These are phyloP conservation scores for Spathaspora hagerdaliae DNA, from an alignment of 805 yeast species.

Conservation along the genomic window DNA sequence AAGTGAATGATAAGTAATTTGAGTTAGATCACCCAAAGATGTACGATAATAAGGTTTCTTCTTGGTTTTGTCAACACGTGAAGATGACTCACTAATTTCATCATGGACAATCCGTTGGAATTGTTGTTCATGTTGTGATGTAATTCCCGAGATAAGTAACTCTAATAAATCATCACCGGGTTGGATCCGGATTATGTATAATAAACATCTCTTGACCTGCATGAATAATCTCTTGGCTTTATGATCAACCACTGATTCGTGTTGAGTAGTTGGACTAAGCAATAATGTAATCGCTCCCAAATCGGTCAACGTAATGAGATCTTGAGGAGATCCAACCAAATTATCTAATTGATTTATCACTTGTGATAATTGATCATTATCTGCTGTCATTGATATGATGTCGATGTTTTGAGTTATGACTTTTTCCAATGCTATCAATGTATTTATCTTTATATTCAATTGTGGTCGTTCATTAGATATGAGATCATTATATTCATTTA, in stretches of 20 bases:
- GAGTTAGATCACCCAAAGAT: conserved; percentile 47
- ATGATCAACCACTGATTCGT: conserved; percentile 46
- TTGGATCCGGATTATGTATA: conserved; percentile 82
- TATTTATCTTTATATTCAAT: conserved; percentile 41
- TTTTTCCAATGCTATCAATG: conserved; percentile 44
- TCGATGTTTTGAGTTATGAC: conserved; percentile 40
- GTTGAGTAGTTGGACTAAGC: conserved; percentile 49
- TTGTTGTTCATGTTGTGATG: conserved; percentile 62
- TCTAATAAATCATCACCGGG: conserved; percentile 58
- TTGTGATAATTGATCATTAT: conserved; percentile 53
- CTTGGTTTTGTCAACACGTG: conserved; percentile 35
- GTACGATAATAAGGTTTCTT: conserved; percentile 43
- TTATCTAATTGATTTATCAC: conserved; percentile 39
- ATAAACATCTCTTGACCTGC: conserved; percentile 78
- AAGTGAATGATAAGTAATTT: conserved; percentile 62
- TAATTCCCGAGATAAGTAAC: conserved; percentile 61
- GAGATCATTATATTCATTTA: conserved; percentile 68
- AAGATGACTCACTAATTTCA: conserved; percentile 31
- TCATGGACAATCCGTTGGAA: conserved; percentile 52
- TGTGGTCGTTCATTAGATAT: conserved; percentile 44
- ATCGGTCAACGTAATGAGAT: conserved; percentile 46
- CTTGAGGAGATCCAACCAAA: conserved; percentile 33
- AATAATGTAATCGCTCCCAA: conserved; percentile 51
- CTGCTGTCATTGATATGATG: conserved; percentile 37
- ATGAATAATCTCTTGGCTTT: conserved; percentile 58